Evolutionary conservation across 306 rosid species (phyloP).

Genomic region (Hippophae rhamnoides): DNA sequence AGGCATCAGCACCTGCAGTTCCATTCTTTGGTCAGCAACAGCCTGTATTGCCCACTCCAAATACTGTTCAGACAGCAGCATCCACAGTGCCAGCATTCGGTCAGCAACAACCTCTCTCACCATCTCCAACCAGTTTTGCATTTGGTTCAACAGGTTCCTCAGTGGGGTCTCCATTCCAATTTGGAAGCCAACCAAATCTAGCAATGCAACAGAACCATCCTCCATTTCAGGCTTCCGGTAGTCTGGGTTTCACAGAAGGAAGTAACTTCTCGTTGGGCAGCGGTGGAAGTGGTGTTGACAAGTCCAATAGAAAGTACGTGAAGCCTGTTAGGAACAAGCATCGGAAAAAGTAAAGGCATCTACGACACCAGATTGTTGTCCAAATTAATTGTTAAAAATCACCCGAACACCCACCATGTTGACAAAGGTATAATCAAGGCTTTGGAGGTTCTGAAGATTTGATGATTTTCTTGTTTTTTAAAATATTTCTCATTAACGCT

Average conservation of each 20-base stretch:
- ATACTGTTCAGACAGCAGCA: too few species aligned
- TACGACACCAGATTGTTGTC: too few species aligned
- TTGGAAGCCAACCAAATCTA: constrained; percentile 43
- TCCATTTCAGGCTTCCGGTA: constrained; percentile 65
- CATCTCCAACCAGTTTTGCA: constrained; percentile 39
- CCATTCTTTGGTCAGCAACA: constrained; percentile 46
- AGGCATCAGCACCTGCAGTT: constrained; percentile 27
- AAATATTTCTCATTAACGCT: neutral
- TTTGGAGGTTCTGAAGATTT: constrained; percentile 10
- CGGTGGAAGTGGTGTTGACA: constrained; percentile 57
- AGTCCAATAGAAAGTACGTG: constrained; percentile 43
- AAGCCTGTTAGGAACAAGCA: constrained; percentile 34
- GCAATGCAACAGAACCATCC: constrained; percentile 42
- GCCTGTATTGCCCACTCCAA: constrained; percentile 5
- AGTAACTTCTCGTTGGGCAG: constrained; percentile 83
- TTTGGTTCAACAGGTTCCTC: constrained; percentile 49
- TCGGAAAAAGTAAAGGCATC: constrained; percentile 47
- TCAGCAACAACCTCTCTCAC: constrained; percentile 10
- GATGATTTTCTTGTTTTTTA: constrained; percentile 8
- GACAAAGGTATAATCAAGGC: constrained; percentile 17
- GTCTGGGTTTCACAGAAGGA: constrained; percentile 41
- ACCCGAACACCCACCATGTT: constrained; percentile 1
- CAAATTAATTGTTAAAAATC: neutral
- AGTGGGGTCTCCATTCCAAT: constrained; percentile 44
- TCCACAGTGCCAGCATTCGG: too few species aligned